Conservation (phyloP, 2,329 filamentous ascomycete species). For the Teratosphaeria epicoccoides region DNA sequence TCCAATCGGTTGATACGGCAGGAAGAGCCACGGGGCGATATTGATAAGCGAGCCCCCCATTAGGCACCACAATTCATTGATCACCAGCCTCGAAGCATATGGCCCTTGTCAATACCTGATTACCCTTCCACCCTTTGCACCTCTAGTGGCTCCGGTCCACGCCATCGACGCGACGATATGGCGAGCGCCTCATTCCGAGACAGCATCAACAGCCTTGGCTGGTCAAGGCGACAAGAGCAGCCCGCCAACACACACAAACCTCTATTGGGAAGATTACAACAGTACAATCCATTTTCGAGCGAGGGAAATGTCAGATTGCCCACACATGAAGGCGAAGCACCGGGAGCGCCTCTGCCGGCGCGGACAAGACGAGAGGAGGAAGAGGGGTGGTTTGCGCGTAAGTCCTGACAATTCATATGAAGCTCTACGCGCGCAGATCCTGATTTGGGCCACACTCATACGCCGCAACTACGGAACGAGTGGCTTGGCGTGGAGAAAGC, state of each 20-base stretch:
- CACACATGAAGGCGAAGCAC: constrained; percentile 60
- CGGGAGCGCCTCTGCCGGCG: constrained; percentile 77
- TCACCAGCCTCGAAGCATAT: constrained; percentile 5
- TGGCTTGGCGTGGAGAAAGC: neutral
- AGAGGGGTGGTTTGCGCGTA: constrained; percentile 89
- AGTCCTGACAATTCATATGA: constrained; percentile 39
- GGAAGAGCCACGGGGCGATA: constrained; percentile 5
- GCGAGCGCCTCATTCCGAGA: constrained; percentile 83
- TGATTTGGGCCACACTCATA: neutral
- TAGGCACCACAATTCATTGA: constrained; percentile 21
- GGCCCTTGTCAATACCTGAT: neutral
- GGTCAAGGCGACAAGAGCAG: constrained; percentile 75
- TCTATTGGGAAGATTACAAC: constrained; percentile 73
- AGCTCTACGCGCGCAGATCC: neutral
- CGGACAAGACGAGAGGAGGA: constrained; percentile 82
- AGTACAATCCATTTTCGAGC: constrained; percentile 76
- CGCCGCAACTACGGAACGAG: neutral
- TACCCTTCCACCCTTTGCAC: neutral
- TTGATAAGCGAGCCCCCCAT: constrained; percentile 12
- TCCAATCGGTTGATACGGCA: constrained; percentile 14
- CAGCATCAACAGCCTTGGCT: constrained; percentile 88
- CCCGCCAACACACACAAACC: constrained; percentile 67
- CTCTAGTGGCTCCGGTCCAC: neutral
- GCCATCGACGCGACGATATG: constrained; percentile 42
- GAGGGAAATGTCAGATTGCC: constrained; percentile 85